These are phyloP conservation scores for Eucalyptus regnans DNA, from an alignment of 345 rosid genomes.

Conservation along the genomic window DNA sequence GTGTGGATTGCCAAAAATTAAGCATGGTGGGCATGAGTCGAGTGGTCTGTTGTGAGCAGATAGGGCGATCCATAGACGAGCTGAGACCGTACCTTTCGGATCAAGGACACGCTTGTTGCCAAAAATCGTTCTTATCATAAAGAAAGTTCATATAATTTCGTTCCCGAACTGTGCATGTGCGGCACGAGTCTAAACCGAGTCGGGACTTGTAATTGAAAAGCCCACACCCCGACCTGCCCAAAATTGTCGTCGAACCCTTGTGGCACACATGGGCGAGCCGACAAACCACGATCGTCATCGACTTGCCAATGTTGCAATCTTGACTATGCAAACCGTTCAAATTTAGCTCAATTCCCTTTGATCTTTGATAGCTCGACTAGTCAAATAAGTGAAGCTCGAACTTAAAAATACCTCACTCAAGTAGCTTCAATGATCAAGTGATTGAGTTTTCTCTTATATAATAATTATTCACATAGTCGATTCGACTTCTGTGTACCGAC, in stretches of 20 bases:
- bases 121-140: not conserved
- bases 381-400: not conserved
- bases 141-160: not conserved
- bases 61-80: not conserved
- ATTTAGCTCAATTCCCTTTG: not conserved
- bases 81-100: not conserved
- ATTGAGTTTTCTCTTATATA: not conserved
- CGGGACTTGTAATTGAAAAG: not conserved
- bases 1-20: too few species aligned
- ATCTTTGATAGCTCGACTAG: not conserved
- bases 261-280: not conserved
- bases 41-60: not conserved
- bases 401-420: fast-evolving
- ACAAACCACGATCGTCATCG: not conserved
- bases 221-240: fast-evolving
- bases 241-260: not conserved
- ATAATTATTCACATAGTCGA: not conserved
- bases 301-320: not conserved
- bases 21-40: not conserved
- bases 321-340: not conserved
- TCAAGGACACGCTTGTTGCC: not conserved
- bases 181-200: too few species aligned
- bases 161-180: fast-evolving
- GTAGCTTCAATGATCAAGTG: not conserved
- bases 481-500: fast-evolving